Evolutionary conservation across 306 rosid species (phyloP), one percentile per base, ranked within the genome.

Genomic region (Benincasa hispida): DNA sequence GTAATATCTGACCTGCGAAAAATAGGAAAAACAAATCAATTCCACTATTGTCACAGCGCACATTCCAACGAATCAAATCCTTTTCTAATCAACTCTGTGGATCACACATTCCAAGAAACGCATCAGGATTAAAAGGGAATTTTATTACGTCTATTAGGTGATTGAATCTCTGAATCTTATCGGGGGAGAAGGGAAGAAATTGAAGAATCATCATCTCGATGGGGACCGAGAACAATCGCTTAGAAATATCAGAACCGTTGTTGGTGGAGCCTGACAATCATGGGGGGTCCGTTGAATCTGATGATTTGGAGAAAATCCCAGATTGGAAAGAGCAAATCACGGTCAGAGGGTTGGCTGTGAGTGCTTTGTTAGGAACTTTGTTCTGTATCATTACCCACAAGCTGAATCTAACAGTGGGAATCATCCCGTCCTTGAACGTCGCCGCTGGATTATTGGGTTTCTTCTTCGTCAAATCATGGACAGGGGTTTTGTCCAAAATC

Each of bases 251-350:
- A 1, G 91, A 87, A 74, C 89, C 94, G 72, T 54, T 90, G 83
- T 57, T 87, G 22, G n/a, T 37, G 41, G 86, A 76, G 19, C 24
- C 84, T 0, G 78, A 82, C 69, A 30, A 80, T 53, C 28, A 13
- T 45, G 51, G 51, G 5, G 35, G 30, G 6, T 74, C 78, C 66
- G 58, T 79, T 8, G 84, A 78, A 19, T 22, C 75, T 28, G 87
- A 8, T 12, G 84, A 79, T 22, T 78, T 41, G 17, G 89, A 85
- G 25, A 34, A 3, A 14, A 58, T 87, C 66, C 99, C 97, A 0
- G 93, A 87, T 77, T 94, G 97, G 97, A 88, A 86, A 83, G 93
- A 94, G 25, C 99, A 94, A 72, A 92, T 94, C 78, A 94, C 97
- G n/a, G 35, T 89, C 74, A 87, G 97, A 81, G 97, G 96, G n/a